Base-by-base conservation (phyloP, 768 basidiomycete genomes). In the Tricholomella constricta region DNA sequence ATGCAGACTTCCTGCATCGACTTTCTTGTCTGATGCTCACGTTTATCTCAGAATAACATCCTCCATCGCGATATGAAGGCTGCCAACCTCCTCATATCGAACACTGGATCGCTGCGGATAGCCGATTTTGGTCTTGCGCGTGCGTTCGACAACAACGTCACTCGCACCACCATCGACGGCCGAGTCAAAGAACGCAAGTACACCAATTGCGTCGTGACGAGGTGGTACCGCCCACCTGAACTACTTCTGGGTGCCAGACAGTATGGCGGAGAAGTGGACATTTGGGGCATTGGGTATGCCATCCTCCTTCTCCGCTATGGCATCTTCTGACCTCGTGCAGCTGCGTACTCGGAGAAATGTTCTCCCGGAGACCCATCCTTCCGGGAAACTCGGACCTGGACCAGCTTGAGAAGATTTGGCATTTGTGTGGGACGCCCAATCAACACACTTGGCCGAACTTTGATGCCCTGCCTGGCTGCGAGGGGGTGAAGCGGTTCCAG, bases 61-160 rank as follows among this genome's bases (percentile, higher is more conserved):
- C 78, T 99, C 4, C 97, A 99, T 69, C 93, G 97, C 40, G 97
- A 99, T 63, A 95, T 99, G 90, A 99, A 99, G 67, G 91, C 97
- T 4, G 97, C 97, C 29, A 99, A 99, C 66, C 74, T 98, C 45
- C 85, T 99, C 42, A 96, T 99, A 46, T 89, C 87, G 50, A 94
- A 95, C 65, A 72, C 78, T 4, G 97, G 97, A 4, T 77, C 79
- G 19, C 77, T 98, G 14, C 86, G 86, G 42, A 81, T 99, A 54
- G 97, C 95, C 4, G 97, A 99, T 69, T 98, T 99, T 59, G 97
- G 97, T 69, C 82, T 99, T 9, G 97, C 97, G 0, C 83, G 97
- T 20, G 80, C 90, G 35, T 91, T 77, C 51, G 88, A 90, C 58
- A 73, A 78, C 5, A 76, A 71, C 36, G 73, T 78, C 36, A 63